Conservation (phyloP, 345 rosid genomes). For the Viola odorata region DNA sequence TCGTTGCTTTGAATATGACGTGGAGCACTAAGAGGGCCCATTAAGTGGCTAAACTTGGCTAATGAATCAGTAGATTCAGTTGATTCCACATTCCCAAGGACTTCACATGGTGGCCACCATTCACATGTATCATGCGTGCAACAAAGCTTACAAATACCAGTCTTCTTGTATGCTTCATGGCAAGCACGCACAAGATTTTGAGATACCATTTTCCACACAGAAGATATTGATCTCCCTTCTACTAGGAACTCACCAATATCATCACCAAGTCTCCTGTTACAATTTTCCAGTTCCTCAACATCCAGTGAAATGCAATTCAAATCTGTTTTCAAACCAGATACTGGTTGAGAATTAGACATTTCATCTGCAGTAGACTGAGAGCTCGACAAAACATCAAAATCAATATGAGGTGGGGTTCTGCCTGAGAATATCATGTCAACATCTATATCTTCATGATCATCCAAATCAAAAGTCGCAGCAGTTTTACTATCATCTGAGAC, state of each 20-base stretch:
- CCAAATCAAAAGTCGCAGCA: neutral
- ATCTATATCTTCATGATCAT: constrained; percentile 19
- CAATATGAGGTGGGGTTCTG: constrained; percentile 24
- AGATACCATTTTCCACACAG: constrained; percentile 33
- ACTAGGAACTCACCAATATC: constrained; percentile 32
- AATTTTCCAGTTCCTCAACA: neutral
- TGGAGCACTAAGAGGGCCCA: constrained; percentile 4
- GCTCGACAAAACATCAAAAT: constrained; percentile 9
- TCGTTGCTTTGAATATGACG: constrained; percentile 12
- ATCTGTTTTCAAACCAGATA: neutral
- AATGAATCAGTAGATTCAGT: constrained; percentile 14
- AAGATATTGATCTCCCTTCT: constrained; percentile 30
- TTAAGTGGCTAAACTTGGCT: constrained; percentile 27
- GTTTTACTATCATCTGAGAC: constrained; percentile 6
- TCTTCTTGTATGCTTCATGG: constrained; percentile 14
- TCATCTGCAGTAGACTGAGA: constrained; percentile 3
- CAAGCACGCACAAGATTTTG: constrained; percentile 25
- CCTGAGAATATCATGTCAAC: constrained; percentile 23
- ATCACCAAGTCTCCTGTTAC: constrained; percentile 13
- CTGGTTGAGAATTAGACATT: constrained; percentile 6
- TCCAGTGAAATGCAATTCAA: neutral
- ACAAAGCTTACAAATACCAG: constrained; percentile 23
- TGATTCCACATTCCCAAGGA: constrained; percentile 6
- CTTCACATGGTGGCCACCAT: constrained; percentile 17
- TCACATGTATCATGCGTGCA: constrained; percentile 25